These are phyloP conservation scores for Chimonanthus praecox DNA, from an alignment of 164 flowering plant species.

Conservation along the genomic window DNA sequence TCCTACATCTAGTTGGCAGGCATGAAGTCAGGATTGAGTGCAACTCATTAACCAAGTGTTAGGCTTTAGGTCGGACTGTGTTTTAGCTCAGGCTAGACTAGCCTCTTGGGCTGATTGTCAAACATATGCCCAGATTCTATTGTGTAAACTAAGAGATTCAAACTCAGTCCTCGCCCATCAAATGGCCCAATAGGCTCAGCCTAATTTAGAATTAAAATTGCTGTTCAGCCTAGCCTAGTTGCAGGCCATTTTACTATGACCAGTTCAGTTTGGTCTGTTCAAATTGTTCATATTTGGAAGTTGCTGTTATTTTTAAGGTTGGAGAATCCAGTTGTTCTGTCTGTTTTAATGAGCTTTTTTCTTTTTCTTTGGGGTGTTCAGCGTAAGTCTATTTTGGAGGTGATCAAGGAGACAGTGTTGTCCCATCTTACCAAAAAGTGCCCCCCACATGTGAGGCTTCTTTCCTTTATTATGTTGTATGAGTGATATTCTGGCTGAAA, in stretches of 20 bases:
- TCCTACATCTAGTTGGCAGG: background rate
- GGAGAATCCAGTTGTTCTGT: too few species aligned
- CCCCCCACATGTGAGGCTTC: constrained; percentile 79
- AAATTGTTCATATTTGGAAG: too few species aligned
- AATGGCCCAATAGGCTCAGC: background rate
- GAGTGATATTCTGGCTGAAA: background rate
- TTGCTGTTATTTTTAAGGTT: too few species aligned
- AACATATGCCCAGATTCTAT: too few species aligned
- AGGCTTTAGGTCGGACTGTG: background rate
- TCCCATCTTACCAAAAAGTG: constrained; percentile 89
- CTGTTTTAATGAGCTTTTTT: too few species aligned
- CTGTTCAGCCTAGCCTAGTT: background rate
- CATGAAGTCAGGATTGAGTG: background rate
- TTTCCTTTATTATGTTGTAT: constrained; percentile 3
- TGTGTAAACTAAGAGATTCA: background rate
- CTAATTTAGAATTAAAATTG: background rate
- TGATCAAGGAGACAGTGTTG: constrained; percentile 83
- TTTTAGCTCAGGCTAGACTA: background rate
- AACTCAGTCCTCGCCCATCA: background rate
- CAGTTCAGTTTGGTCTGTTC: background rate
- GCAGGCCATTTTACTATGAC: too few species aligned
- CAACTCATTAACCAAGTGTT: background rate
- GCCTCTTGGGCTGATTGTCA: background rate
- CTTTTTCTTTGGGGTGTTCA: constrained; percentile 17
- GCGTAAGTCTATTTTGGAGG: constrained; percentile 83